Conservation (phyloP, 257 asterid species). For the Cinchona pubescens region DNA sequence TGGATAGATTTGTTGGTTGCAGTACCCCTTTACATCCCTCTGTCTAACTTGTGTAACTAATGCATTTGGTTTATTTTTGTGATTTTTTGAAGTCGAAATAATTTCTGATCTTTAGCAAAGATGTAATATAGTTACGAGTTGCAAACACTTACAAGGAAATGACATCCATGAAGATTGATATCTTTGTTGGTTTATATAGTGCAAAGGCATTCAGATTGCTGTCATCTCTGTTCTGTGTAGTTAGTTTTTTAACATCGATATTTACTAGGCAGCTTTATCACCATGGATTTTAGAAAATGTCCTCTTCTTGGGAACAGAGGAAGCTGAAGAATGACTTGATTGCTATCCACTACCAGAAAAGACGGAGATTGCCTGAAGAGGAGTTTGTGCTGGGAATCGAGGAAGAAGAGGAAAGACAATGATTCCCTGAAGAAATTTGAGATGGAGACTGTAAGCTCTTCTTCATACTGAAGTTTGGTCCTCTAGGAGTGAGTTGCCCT, state of each 20-base stretch:
- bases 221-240: constrained; percentile 5
- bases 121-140: constrained; percentile 35
- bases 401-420: background rate
- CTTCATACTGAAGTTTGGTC: background rate
- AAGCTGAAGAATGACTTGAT: constrained; percentile 11
- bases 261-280: constrained; percentile 13
- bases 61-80: constrained; percentile 30
- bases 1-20: constrained; percentile 12
- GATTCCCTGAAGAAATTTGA: constrained; percentile 1
- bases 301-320: constrained; percentile 12
- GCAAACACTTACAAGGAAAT: constrained; percentile 35
- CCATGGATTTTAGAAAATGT: background rate
- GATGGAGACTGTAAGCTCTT: background rate
- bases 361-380: background rate
- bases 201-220: constrained; percentile 8
- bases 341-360: background rate
- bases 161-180: constrained; percentile 28
- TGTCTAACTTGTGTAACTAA: constrained; percentile 36
- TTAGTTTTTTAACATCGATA: constrained; percentile 7
- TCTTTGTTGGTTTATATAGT: constrained; percentile 18
- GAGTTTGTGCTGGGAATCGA: background rate
- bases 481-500: background rate
- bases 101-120: constrained; percentile 37
- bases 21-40: constrained; percentile 13
- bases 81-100: constrained; percentile 30